Evolutionary conservation across 2,329 filamentous ascomycete genomes (phyloP).

Genomic region (Tolypocladium endophyticum): DNA sequence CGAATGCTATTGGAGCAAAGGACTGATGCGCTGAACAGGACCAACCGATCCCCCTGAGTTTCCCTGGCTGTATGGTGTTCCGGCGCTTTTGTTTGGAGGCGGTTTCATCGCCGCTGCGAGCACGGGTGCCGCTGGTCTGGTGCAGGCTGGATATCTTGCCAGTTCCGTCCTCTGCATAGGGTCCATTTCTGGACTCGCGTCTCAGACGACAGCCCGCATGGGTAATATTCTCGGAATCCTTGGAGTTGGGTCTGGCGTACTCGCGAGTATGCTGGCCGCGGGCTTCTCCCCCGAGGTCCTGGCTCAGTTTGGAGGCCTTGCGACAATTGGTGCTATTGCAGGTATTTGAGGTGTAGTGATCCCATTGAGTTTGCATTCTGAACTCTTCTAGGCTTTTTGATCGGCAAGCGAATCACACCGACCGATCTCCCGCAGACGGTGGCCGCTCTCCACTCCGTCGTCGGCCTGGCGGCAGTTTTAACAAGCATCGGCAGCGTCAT

Average conservation of each 20-base stretch:
- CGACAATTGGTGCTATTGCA: slow-evolving; percentile 57
- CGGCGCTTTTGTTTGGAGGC: slow-evolving; percentile 65
- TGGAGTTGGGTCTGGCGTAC: slow-evolving; percentile 71
- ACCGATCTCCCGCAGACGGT: slow-evolving; percentile 85
- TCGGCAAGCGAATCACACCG: slow-evolving; percentile 78
- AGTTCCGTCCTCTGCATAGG: slow-evolving; percentile 78
- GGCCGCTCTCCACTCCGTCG: slow-evolving; percentile 79
- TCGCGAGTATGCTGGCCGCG: slow-evolving; percentile 71
- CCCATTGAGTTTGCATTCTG: background rate
- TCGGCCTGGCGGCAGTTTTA: slow-evolving; percentile 77
- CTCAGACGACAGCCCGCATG: slow-evolving; percentile 71
- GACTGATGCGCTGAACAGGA: slow-evolving; percentile 25
- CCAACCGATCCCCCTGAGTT: slow-evolving; percentile 83
- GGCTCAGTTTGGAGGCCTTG: slow-evolving; percentile 68
- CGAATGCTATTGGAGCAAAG: background rate
- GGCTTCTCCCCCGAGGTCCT: slow-evolving; percentile 73
- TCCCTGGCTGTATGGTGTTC: slow-evolving; percentile 75
- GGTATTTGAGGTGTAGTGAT: slow-evolving; percentile 23
- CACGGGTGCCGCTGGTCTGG: slow-evolving; percentile 72
- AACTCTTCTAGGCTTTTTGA: slow-evolving; percentile 47
- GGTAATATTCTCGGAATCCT: slow-evolving; percentile 82
- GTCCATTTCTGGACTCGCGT: slow-evolving; percentile 71
- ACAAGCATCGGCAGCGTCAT: slow-evolving; percentile 84
- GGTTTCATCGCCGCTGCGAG: slow-evolving; percentile 71
- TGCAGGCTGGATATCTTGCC: slow-evolving; percentile 79